A percentile compares a stretch with the other conserved stretches of the same genome.
Conservation (phyloP, 495 filamentous ascomycete species). For the Sordaria brevicollis region DNA sequence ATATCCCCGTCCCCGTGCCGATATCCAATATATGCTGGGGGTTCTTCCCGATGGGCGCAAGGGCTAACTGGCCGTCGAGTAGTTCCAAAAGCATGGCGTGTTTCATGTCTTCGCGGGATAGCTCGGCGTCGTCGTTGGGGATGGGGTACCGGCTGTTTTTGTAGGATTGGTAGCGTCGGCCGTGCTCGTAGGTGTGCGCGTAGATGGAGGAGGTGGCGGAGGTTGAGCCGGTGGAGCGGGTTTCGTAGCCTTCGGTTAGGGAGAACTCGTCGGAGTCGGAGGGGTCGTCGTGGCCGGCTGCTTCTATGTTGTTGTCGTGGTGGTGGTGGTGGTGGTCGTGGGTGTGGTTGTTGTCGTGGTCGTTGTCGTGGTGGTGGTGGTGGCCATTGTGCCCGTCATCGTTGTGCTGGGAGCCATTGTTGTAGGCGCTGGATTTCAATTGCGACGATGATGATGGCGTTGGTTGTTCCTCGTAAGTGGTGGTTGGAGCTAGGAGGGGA, state of each 20-base stretch:
- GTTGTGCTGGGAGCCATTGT: background rate
- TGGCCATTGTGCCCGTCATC: background rate
- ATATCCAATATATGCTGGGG: conserved; percentile 38
- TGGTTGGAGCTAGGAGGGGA: background rate
- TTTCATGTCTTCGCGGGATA: conserved; percentile 38
- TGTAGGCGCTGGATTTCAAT: background rate
- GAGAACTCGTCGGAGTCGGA: conserved; percentile 18
- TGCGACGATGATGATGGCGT: background rate
- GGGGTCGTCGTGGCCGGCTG: conserved; percentile 4
- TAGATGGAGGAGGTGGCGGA: conserved; percentile 34
- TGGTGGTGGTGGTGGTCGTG: background rate
- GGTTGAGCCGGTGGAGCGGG: conserved; percentile 13
- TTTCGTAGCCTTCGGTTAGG: conserved; percentile 20
- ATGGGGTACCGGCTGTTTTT: conserved; percentile 43
- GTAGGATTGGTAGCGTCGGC: conserved; percentile 48
- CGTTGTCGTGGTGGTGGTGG: background rate
- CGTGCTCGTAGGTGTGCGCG: conserved; percentile 41
- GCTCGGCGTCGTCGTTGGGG: conserved; percentile 47
- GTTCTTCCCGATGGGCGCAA: conserved; percentile 30
- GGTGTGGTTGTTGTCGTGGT: background rate
- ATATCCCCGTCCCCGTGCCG: conserved; percentile 45
- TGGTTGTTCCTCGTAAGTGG: background rate
- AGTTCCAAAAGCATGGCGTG: conserved; percentile 27
- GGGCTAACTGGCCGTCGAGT: conserved; percentile 32
- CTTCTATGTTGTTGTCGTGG: conserved; percentile 11